phyloP scores from a whole-genome alignment of 768 basidiomycete genomes.

The Hygrophorus pudorinus region DNA sequence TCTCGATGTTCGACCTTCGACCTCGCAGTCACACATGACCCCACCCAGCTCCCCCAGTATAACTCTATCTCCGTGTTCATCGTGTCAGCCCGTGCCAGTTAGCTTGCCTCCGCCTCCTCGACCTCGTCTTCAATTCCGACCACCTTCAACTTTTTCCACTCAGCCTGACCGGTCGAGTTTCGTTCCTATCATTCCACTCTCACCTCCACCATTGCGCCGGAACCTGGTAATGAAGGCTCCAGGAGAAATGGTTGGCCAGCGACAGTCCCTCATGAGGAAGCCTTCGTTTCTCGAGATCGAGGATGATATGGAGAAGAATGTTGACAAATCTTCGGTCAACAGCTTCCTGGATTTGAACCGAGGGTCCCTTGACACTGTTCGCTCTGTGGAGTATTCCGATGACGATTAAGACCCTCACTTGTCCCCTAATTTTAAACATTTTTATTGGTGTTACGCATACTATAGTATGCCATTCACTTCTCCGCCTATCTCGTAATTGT shows the following conservation, averaged over 20 bases:
- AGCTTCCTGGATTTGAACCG: slow-evolving; percentile 46
- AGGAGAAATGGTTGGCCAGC: slow-evolving; percentile 31
- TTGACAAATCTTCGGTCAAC: slow-evolving; percentile 18
- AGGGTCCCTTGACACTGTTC: slow-evolving; percentile 40
- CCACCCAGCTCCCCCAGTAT: slow-evolving; percentile 15
- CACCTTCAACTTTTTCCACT: slow-evolving; percentile 23
- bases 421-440: not conserved
- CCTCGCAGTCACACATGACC: slow-evolving; percentile 21
- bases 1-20: slow-evolving; percentile 23
- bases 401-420: not conserved
- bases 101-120: slow-evolving; percentile 52
- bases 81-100: slow-evolving; percentile 18
- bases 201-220: slow-evolving; percentile 16
- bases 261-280: slow-evolving; percentile 50
- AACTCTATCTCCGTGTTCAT: slow-evolving; percentile 12
- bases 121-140: slow-evolving; percentile 16
- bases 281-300: slow-evolving; percentile 69
- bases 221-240: slow-evolving; percentile 23
- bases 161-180: slow-evolving; percentile 15
- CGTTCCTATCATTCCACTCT: slow-evolving; percentile 9
- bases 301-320: slow-evolving; percentile 30
- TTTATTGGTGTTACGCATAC: not conserved
- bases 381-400: slow-evolving; percentile 18
- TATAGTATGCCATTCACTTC: not conserved
- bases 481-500: too few species aligned